These are phyloP conservation scores for Kodamaea hsintzibuensis DNA, from an alignment of 805 yeast species.

Conservation along the genomic window DNA sequence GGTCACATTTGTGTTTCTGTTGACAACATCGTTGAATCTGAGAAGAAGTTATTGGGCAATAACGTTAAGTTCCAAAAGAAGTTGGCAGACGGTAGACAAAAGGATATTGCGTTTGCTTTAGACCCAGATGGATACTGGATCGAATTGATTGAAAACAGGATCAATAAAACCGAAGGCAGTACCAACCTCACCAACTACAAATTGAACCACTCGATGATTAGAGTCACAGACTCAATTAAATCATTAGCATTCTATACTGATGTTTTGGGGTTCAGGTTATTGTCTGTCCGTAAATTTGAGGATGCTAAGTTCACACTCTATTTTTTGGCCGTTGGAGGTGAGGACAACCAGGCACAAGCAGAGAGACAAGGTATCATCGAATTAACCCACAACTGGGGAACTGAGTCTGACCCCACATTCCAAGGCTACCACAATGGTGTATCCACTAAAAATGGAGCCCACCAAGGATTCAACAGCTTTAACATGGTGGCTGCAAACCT, in stretches of 20 bases:
- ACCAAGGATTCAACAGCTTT: constrained; percentile 85
- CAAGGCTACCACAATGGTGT: constrained; percentile 81
- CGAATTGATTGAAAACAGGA: constrained; percentile 70
- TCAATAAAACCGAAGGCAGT: constrained; percentile 39
- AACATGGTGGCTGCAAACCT: constrained; percentile 55
- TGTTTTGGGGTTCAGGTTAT: constrained; percentile 79
- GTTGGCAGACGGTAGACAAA: constrained; percentile 87
- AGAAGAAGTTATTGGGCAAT: constrained; percentile 54
- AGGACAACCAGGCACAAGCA: constrained; percentile 43
- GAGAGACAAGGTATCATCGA: constrained; percentile 73
- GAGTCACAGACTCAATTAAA: constrained; percentile 80
- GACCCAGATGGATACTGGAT: constrained; percentile 98
- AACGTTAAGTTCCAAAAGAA: constrained; percentile 82
- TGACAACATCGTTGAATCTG: constrained; percentile 67
- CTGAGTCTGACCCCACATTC: constrained; percentile 76
- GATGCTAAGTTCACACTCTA: constrained; percentile 82
- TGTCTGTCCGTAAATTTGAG: constrained; percentile 55
- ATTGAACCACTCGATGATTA: constrained; percentile 89
- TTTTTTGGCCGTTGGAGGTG: constrained; percentile 67
- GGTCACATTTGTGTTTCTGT: constrained; percentile 93
- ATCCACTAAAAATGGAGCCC: constrained; percentile 50
- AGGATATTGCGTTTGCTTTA: constrained; percentile 87
- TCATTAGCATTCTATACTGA: constrained; percentile 79
- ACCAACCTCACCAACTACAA: constrained; percentile 45
- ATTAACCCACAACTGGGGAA: constrained; percentile 94